Evolutionary conservation across 805 yeast species (phyloP), one percentile per base, ranked within the genome.

Genomic region (Saturnispora sekii): DNA sequence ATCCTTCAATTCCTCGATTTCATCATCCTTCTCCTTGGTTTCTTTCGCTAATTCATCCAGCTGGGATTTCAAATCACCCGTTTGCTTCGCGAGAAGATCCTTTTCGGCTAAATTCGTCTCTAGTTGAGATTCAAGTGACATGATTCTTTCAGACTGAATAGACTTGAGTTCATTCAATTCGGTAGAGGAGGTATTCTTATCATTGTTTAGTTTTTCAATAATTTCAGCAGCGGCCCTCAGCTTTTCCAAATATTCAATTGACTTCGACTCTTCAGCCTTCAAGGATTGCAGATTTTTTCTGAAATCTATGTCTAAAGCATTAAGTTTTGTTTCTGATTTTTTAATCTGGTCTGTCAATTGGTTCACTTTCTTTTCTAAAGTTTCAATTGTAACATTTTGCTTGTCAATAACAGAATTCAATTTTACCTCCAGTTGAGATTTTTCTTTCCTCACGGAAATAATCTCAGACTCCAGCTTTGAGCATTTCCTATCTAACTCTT

Each of bases 391-490:
- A 40, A 51, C 48, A 36, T 62, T 53, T 26, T 50, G 54, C 41
- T 53, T 48, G 10, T 51, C 48, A 6, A 54, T 35, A 2, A 57
- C 58, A 18, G 54, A 54, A 40, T 55, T 57, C 10, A 55, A 49
- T 33, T 54, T 56, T 12, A 49, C 49, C 3, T 60, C 57, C 16
- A 38, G 17, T 5, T 38, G 38, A 0, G 54, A 50, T 34, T 67
- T 72, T 15, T 66, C 70, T 29, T 60, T 58, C 3, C 59, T 53
- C 3, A 59, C 34, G 3, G 53, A 57, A 0, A 55, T 53, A 3
- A 68, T 48, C 29, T 73, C 73, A 35, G 67, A 73, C 46, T 77
- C 74, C 37, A 71, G 48, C 4, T 52, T 54, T 34, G 67, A 69
- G 12, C 74, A 60, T 8, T 62, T 60, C 21, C 66, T 65, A 38